phyloP scores from a whole-genome alignment of 441 rosid genomes.

The Heliophila coronopifolia region DNA sequence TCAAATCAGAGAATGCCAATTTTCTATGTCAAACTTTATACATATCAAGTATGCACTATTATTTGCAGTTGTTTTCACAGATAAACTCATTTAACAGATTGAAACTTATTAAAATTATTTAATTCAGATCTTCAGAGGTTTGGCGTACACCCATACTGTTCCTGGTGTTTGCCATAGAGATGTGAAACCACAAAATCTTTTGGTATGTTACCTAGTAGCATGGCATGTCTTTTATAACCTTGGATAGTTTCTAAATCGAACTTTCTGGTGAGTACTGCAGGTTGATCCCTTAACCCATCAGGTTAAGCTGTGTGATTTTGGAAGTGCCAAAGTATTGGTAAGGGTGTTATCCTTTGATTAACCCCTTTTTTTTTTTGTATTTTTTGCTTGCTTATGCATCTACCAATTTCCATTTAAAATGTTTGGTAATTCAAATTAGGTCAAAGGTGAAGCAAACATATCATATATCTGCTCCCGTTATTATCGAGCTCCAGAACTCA shows the following conservation, averaged over 20 bases:
- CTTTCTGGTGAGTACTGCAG: slow-evolving; percentile 26
- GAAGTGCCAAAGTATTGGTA: slow-evolving; percentile 75
- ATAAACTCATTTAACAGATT: no score
- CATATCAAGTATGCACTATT: slow-evolving; percentile 48
- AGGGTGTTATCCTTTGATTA: slow-evolving; percentile 15
- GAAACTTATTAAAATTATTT: neutral
- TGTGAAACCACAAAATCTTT: slow-evolving; percentile 61
- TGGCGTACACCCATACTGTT: slow-evolving; percentile 59
- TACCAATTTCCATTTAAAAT: no score
- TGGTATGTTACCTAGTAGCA: slow-evolving; percentile 34
- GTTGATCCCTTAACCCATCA: slow-evolving; percentile 72
- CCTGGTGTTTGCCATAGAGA: slow-evolving; percentile 69
- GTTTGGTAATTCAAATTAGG: slow-evolving; percentile 30
- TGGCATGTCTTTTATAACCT: neutral
- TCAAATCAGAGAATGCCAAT: slow-evolving; percentile 60
- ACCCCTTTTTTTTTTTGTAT: neutral
- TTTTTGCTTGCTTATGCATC: neutral
- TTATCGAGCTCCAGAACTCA: slow-evolving; percentile 71
- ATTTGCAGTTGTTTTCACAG: no score
- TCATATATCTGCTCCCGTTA: slow-evolving; percentile 68
- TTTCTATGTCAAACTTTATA: slow-evolving; percentile 57
- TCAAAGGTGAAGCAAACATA: slow-evolving; percentile 60
- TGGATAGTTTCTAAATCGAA: neutral
- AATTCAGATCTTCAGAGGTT: slow-evolving; percentile 54
- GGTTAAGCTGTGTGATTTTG: slow-evolving; percentile 68